Base-by-base conservation (phyloP, 192 early-diverging fungal species). In the Irineochytrium annulatum region DNA sequence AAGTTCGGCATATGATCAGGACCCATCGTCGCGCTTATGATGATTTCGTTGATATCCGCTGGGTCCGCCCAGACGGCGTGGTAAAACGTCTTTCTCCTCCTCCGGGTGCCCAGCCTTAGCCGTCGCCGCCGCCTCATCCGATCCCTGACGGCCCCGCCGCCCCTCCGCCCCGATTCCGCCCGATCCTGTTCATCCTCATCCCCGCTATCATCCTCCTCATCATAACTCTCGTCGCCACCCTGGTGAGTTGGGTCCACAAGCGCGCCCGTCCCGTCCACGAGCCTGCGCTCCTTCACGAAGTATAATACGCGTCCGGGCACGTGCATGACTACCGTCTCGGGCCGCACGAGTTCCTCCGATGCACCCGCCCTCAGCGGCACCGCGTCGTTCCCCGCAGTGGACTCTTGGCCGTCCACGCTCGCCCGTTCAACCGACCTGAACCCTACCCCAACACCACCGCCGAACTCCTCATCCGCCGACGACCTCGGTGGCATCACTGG, bases 1-100 rank as follows among this genome's bases (percentile, higher is more conserved):
- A 63, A 32, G 51, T 75, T 59, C 27, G 73, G 78, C 48, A 80
- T 60, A 59, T 80, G 78, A 45, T 80, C 78, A n/a, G 43, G 29
- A 8, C 44, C 70, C 75, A 75, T 77, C 16, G 62, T 59, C 19
- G 33, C 34, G n/a, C 69, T 62, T 35, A 81, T 69, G 14, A 70
- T 43, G 33, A 81, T 74, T 24, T 75, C 67, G 14, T 62, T 56
- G 48, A 78, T 74, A 28, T 48, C 59, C 3, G 37, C 62, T 4
- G 65, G 64, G 17, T 22, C 8, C 0, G 69, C 65, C 77, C 77
- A 78, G 4, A 51, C 52, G 3, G 77, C 62, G 2, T 73, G 14
- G 39, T 76, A 78, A 35, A 67, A 37, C 19, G 43, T 24, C 52
- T 64, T 59, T 37, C 17, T 24, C 44, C 37, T 43, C 59, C 34